phyloP scores from a whole-genome alignment of 768 basidiomycete species.

The Pholiota microspora region DNA sequence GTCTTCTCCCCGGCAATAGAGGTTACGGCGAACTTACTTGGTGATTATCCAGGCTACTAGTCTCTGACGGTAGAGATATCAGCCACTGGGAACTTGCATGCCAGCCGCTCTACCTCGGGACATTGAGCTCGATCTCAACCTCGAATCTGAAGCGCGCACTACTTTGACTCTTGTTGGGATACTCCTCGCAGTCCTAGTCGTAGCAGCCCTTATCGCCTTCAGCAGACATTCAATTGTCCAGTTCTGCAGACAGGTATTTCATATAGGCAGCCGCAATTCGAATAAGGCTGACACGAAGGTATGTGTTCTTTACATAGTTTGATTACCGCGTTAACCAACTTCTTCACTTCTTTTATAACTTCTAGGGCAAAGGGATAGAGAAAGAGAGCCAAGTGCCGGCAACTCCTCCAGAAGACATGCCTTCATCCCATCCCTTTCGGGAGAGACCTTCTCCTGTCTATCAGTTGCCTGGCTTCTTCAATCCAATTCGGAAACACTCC shows the following conservation, averaged over 20 bases:
- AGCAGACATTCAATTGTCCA: conserved; percentile 11
- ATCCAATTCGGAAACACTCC: conserved; percentile 14
- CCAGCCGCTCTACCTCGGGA: conserved; percentile 16
- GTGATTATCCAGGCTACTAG: background rate
- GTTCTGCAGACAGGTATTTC: conserved; percentile 1
- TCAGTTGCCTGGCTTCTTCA: conserved; percentile 8
- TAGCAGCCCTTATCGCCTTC: conserved; percentile 12
- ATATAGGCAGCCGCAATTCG: conserved; percentile 2
- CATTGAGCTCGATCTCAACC: conserved; percentile 18
- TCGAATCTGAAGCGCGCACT: conserved; percentile 21
- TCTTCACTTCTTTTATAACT: background rate
- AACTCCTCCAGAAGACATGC: background rate
- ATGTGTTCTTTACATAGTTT: background rate
- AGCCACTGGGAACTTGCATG: conserved; percentile 15
- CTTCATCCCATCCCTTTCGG: background rate
- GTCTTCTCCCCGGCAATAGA: background rate
- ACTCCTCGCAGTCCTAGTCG: conserved; percentile 16
- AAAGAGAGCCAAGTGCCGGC: background rate
- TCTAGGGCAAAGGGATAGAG: background rate
- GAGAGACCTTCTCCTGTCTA: background rate
- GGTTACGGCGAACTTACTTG: background rate
- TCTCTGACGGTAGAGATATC: background rate
- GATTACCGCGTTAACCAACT: background rate
- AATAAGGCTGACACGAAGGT: conserved; percentile 1
- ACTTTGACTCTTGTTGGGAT: conserved; percentile 19